Conservation (phyloP, 768 basidiomycete genomes). For the Cystoderma amianthinum region DNA sequence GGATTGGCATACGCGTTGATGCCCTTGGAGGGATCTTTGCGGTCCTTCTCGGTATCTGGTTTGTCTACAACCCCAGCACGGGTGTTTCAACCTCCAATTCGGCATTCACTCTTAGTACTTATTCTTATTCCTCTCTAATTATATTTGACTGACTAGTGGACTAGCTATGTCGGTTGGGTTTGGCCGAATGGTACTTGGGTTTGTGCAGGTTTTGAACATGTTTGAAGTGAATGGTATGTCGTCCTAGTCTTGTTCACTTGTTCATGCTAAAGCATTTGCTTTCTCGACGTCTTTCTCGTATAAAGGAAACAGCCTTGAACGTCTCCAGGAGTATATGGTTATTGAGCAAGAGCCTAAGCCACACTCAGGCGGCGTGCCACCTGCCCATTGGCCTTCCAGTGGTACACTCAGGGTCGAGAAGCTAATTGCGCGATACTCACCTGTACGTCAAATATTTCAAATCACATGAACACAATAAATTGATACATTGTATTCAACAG, state of each 20-base stretch:
- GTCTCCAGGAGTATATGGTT: slow-evolving; percentile 8
- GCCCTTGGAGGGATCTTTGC: slow-evolving; percentile 51
- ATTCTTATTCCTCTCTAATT: too few species aligned
- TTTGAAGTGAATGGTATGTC: slow-evolving; percentile 41
- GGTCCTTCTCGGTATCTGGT: slow-evolving; percentile 45
- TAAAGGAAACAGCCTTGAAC: slow-evolving; percentile 12
- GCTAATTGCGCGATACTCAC: slow-evolving; percentile 47
- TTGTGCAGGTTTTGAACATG: slow-evolving; percentile 35
- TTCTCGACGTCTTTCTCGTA: neutral
- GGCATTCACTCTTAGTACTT: too few species aligned
- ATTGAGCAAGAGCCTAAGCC: slow-evolving; percentile 11
- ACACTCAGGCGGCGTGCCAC: slow-evolving; percentile 31
- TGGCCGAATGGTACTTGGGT: slow-evolving; percentile 47
- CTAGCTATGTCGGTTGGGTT: slow-evolving; percentile 57
- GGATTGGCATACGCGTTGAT: slow-evolving; percentile 48
- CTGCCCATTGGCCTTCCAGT: slow-evolving; percentile 56
- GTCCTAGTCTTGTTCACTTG: slow-evolving; percentile 11
- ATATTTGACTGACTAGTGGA: too few species aligned
- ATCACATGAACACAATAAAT: neutral
- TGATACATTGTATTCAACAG: neutral
- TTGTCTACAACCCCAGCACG: slow-evolving; percentile 37
- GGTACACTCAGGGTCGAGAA: slow-evolving; percentile 45
- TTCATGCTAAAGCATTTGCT: neutral
- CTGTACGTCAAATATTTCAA: neutral
- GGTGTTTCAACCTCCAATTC: slow-evolving; percentile 27